Evolutionary conservation across 2,329 filamentous ascomycete genomes (phyloP), one percentile per base, ranked within the genome.

Genomic region (Periconia sp.): DNA sequence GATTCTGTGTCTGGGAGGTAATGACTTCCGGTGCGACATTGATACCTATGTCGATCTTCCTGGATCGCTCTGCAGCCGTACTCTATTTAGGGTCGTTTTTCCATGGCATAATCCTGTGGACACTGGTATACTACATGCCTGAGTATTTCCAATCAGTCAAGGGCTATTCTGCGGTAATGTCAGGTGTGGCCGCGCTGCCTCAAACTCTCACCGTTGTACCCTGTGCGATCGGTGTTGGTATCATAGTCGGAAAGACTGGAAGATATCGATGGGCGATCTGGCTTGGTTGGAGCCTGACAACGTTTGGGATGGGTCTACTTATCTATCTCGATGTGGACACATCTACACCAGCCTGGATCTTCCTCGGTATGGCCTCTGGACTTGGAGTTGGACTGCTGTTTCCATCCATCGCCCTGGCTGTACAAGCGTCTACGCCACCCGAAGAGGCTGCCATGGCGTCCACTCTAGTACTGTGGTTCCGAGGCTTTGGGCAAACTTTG

Each of bases 111-210:
- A 2, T 86, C 85, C 59, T 84, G 85, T 58, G 74, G 79, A 2
- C 80, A 80, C 51, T 70, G 31, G 31, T 86, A 2, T 87, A 85
- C 68, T 87, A 83, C 59, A 65, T 87, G 9, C 84, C 84, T 0
- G 72, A 86, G 0, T 87, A 85, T 64, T 81, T 83, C 37, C 83
- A 86, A 58, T 85, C 85, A 50, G 82, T 79, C 5, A 74, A 49
- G 13, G 55, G 50, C 3, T 41, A 43, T 27, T 56, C 52, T 18
- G 50, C 57, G 6, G 23, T 59, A 1, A 23, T 52, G 5, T 56
- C 57, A 17, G 59, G 59, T 9, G 59, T 57, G 1, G 41, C 59
- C 1, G 44, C 59, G 2, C 50, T 61, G 1, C 35, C 57, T 2
- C 44, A 59, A 23, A 59, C 56, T 23, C 14, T 59, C 19, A 31